These are phyloP conservation scores for Macrolepiota dolichaula DNA, from an alignment of 768 basidiomycete genomes.

Conservation along the genomic window DNA sequence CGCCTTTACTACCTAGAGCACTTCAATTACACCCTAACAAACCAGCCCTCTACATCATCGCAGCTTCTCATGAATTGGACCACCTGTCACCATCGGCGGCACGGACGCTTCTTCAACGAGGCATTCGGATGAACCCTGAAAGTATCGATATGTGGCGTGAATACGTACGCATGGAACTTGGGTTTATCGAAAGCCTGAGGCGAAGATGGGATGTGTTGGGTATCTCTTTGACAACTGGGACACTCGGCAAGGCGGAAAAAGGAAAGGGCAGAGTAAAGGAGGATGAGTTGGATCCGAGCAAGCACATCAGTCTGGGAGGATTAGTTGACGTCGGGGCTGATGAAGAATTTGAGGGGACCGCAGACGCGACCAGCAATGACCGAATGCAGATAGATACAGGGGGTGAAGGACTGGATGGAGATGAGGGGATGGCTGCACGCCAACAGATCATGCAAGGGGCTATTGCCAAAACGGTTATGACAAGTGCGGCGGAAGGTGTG, in stretches of 20 bases:
- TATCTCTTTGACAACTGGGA: constrained; percentile 31
- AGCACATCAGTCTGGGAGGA: constrained; percentile 16
- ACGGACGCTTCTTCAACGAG: constrained; percentile 80
- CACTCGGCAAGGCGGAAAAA: constrained; percentile 14
- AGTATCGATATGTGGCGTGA: constrained; percentile 82
- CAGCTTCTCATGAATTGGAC: constrained; percentile 79
- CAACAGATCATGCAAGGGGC: constrained; percentile 72
- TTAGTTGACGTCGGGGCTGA: constrained; percentile 13
- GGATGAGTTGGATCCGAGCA: constrained; percentile 20
- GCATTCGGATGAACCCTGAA: constrained; percentile 72
- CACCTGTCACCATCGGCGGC: constrained; percentile 75
- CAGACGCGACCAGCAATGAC: constrained; percentile 19
- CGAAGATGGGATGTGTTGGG: constrained; percentile 81
- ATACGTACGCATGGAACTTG: constrained; percentile 88
- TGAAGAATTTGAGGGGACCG: constrained; percentile 21
- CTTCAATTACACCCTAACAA: constrained; percentile 83
- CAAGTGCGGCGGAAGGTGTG: constrained; percentile 69
- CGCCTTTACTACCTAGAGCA: constrained; percentile 49
- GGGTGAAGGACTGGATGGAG: constrained; percentile 39
- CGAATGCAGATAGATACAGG: constrained; percentile 33
- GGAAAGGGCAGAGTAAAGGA: constrained; percentile 27
- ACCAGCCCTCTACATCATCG: constrained; percentile 77
- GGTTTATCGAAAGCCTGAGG: constrained; percentile 76
- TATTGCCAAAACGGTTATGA: constrained; percentile 76
- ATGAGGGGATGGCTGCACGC: constrained; percentile 53